A percentile compares a stretch with the other conserved stretches of the same genome.
phyloP scores from a whole-genome alignment of 495 filamentous ascomycete species.

The Aspergillus egyptiacus region DNA sequence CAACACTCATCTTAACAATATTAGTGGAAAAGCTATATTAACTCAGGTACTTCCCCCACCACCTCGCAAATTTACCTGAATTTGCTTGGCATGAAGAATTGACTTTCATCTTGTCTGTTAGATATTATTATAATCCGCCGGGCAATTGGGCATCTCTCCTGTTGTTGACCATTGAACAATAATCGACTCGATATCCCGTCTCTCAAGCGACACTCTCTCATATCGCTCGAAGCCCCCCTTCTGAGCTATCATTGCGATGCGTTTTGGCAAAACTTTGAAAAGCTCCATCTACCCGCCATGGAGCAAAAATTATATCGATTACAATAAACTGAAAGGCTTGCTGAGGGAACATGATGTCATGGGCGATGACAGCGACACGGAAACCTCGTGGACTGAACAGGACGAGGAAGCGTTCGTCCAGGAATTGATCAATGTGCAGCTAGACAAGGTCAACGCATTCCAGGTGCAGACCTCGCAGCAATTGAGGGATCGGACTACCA shows the following conservation, averaged over 20 bases:
- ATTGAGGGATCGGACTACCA: conserved; percentile 59
- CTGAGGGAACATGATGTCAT: conserved; percentile 61
- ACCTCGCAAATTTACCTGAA: not conserved
- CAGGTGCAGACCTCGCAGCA: conserved; percentile 68
- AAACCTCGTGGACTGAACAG: conserved; percentile 79
- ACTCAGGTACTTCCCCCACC: conserved; percentile 1
- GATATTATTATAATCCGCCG: no score
- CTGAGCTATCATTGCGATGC: conserved; percentile 51
- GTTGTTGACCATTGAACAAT: no score
- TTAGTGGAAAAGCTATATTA: not conserved
- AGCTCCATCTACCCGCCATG: conserved; percentile 80
- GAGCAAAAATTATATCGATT: conserved; percentile 92
- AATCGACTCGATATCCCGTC: no score
- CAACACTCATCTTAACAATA: not conserved
- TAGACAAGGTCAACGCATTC: conserved; percentile 92
- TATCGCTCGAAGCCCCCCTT: not conserved
- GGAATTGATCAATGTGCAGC: conserved; percentile 85
- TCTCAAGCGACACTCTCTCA: no score
- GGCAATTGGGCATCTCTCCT: no score
- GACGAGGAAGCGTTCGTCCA: conserved; percentile 92
- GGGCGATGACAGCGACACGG: conserved; percentile 45
- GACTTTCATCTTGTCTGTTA: no score
- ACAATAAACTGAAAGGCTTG: conserved; percentile 81
- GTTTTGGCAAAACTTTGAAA: conserved; percentile 82
- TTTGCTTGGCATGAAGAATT: not conserved